A percentile compares a stretch with the other conserved stretches of the same genome.
phyloP scores from a whole-genome alignment of 2,329 filamentous ascomycete species.

The Curvularia sp. region DNA sequence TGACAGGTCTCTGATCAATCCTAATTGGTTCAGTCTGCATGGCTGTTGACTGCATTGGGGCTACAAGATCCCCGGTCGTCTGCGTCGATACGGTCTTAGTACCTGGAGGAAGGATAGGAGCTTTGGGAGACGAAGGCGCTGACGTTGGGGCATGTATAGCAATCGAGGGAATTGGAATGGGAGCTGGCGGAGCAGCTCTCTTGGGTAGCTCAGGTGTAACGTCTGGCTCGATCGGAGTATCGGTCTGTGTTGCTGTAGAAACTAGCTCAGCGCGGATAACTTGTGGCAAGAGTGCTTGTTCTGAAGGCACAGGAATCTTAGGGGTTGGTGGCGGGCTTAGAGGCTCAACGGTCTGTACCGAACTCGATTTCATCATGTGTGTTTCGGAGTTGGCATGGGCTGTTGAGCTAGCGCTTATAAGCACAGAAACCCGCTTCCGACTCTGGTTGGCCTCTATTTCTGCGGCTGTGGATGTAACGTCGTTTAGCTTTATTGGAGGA shows the following conservation, averaged over 20 bases:
- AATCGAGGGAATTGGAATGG: conserved; percentile 76
- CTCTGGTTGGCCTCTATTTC: conserved; percentile 77
- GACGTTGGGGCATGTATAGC: conserved; percentile 89
- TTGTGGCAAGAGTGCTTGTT: conserved; percentile 50
- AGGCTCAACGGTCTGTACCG: conserved; percentile 69
- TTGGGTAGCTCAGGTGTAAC: conserved; percentile 32
- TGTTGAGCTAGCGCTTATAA: conserved; percentile 22
- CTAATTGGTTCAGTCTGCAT: conserved; percentile 93
- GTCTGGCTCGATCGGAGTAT: conserved; percentile 39
- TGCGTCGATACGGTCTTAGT: conserved; percentile 86
- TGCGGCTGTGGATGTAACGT: conserved; percentile 25
- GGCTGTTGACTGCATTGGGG: conserved; percentile 61
- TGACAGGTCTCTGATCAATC: conserved; percentile 77
- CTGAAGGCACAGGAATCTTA: conserved; percentile 55
- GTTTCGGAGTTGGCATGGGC: conserved; percentile 26
- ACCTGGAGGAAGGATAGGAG: conserved; percentile 78
- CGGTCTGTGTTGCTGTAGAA: conserved; percentile 69
- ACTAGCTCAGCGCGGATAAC: conserved; percentile 55
- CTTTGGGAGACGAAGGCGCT: conserved; percentile 75
- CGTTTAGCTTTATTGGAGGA: conserved; percentile 33
- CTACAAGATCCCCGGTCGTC: conserved; percentile 64
- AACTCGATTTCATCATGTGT: conserved; percentile 67
- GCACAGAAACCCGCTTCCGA: conserved; percentile 68
- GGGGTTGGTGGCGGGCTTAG: conserved; percentile 72
- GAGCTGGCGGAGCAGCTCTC: conserved; percentile 48